Conservation (phyloP, 148 eudicot species). For the Drosera capensis region DNA sequence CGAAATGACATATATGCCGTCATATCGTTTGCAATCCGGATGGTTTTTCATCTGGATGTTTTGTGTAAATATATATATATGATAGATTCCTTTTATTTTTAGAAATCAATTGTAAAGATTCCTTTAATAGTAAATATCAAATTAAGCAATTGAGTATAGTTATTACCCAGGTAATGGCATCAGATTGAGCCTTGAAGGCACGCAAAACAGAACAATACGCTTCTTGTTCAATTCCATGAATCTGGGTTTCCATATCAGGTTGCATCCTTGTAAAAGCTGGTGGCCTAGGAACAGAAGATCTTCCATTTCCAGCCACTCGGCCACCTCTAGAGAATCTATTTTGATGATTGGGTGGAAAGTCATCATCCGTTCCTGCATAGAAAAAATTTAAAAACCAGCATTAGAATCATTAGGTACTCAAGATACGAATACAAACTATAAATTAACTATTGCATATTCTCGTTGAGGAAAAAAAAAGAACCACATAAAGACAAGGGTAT, state of each 20-base stretch:
- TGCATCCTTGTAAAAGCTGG: conserved; percentile 53
- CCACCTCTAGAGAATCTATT: conserved; percentile 56
- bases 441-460: too few relatives aligned
- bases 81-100: too few relatives aligned
- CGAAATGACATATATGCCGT: too few relatives aligned
- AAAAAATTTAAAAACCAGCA: conserved; percentile 1
- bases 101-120: too few relatives aligned
- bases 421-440: background rate
- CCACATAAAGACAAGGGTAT: too few relatives aligned
- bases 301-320: conserved; percentile 52
- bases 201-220: conserved; percentile 73
- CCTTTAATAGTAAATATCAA: too few relatives aligned
- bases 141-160: conserved; percentile 2
- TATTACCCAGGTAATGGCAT: conserved; percentile 81
- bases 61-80: too few relatives aligned
- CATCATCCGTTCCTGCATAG: conserved; percentile 74
- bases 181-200: conserved; percentile 86
- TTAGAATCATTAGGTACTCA: background rate
- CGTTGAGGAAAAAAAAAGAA: too few relatives aligned
- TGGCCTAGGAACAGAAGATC: conserved; percentile 41
- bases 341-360: conserved; percentile 80
- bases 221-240: conserved; percentile 79
- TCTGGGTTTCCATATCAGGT: conserved; percentile 72
- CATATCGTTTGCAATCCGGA: too few relatives aligned
- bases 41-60: too few relatives aligned